Evolutionary conservation across 2,329 filamentous ascomycete species (phyloP).

Genomic region (Arthrobotrys sphaeroides): DNA sequence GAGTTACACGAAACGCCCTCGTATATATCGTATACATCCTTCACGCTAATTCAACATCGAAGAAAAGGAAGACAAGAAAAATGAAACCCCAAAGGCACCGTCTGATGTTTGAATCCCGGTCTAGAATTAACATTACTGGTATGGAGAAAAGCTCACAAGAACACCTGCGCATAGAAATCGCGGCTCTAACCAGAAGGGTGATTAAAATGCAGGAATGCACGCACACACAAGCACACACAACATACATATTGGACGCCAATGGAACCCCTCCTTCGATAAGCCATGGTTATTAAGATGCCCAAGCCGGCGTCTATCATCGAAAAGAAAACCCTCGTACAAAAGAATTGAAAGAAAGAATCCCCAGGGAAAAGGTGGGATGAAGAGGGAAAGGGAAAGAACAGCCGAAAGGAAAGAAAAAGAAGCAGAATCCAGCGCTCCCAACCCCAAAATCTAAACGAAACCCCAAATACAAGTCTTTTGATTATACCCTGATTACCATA

Average conservation of each 20-base stretch:
- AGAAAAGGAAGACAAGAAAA: not conserved
- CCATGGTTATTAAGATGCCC: constrained; percentile 35
- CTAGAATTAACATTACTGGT: constrained; percentile 49
- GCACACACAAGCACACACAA: not conserved
- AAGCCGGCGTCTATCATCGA: constrained; percentile 42
- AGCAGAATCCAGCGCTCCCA: constrained; percentile 31
- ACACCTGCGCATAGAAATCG: not conserved
- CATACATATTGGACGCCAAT: constrained; percentile 42
- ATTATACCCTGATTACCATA: constrained; percentile 44
- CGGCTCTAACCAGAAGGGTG: constrained; percentile 30
- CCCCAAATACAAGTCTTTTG: constrained; percentile 45
- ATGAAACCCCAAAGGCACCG: not conserved
- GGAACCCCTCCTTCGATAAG: constrained; percentile 10
- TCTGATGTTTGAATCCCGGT: constrained; percentile 6
- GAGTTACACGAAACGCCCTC: constrained; percentile 6
- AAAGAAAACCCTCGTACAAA: constrained; percentile 30
- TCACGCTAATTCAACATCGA: constrained; percentile 9
- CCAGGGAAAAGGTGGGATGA: too few relatives aligned
- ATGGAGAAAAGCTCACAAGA: constrained; percentile 2
- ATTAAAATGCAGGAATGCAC: constrained; percentile 11
- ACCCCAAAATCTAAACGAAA: constrained; percentile 52
- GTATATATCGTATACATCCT: not conserved
- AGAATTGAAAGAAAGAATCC: constrained; percentile 8
- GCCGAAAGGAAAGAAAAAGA: not conserved
- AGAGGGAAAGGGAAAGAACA: not conserved